These are phyloP conservation scores for Fusarium duplospermum DNA, from an alignment of 2,329 filamentous ascomycete species.

Conservation along the genomic window DNA sequence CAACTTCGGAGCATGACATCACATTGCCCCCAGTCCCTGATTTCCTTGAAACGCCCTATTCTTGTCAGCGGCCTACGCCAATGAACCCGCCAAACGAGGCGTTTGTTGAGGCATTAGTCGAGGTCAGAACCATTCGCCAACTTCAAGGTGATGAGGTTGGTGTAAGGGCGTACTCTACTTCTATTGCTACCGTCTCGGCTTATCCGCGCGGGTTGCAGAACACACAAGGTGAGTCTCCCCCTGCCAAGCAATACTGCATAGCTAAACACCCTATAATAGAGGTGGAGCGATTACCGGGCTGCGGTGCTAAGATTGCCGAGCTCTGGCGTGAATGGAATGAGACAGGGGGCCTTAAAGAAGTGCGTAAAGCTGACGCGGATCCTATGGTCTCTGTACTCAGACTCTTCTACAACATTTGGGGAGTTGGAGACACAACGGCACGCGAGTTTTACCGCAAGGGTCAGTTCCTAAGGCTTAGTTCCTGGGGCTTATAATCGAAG, in stretches of 20 bases:
- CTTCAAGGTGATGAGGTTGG: conserved; percentile 82
- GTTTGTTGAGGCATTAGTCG: conserved; percentile 80
- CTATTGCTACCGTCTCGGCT: conserved; percentile 84
- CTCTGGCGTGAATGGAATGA: conserved; percentile 81
- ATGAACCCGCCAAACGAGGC: conserved; percentile 75
- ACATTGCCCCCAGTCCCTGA: conserved; percentile 74
- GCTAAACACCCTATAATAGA: conserved; percentile 51
- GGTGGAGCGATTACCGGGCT: conserved; percentile 76
- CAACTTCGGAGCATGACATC: conserved; percentile 82
- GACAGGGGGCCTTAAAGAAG: conserved; percentile 71
- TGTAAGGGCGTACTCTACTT: conserved; percentile 86
- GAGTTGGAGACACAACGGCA: conserved; percentile 86
- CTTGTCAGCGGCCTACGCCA: conserved; percentile 83
- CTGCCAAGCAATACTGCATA: background rate
- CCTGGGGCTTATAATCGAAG: background rate
- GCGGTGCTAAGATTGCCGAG: conserved; percentile 80
- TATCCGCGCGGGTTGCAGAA: conserved; percentile 71
- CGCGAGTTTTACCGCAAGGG: conserved; percentile 80
- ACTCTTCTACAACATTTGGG: conserved; percentile 88
- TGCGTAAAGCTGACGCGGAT: conserved; percentile 72
- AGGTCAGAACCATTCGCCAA: conserved; percentile 77
- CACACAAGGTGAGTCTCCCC: conserved; percentile 52
- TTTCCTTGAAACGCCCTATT: conserved; percentile 72
- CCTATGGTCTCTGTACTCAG: conserved; percentile 72
- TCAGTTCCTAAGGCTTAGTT: conserved; percentile 14